These are phyloP conservation scores for Tylopilus cervinicoccineus DNA, from an alignment of 768 basidiomycete species.

Conservation along the genomic window DNA sequence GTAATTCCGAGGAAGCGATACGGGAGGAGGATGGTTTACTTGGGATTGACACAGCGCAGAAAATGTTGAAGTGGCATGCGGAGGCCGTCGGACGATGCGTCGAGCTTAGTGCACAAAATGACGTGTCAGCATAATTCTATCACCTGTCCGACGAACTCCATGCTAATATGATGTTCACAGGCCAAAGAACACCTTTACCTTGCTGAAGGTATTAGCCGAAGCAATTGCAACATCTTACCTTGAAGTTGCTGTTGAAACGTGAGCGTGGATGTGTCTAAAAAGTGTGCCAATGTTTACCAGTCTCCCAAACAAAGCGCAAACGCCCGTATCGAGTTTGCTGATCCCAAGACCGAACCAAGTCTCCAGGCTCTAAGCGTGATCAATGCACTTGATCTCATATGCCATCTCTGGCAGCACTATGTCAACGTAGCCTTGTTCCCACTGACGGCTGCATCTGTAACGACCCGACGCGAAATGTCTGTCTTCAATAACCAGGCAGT, in stretches of 20 bases:
- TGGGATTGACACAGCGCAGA: conserved; percentile 73
- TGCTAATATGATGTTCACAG: conserved; percentile 39
- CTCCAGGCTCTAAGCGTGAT: conserved; percentile 64
- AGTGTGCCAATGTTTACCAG: not conserved
- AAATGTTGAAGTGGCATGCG: conserved; percentile 96
- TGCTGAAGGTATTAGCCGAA: conserved; percentile 84
- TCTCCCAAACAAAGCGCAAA: conserved; percentile 55
- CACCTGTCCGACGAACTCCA: not conserved
- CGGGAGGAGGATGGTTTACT: conserved; percentile 82
- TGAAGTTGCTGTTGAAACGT: conserved; percentile 93
- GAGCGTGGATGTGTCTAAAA: conserved; percentile 28
- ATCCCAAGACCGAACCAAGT: conserved; percentile 77
- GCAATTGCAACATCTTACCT: conserved; percentile 80
- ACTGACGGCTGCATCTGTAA: conserved; percentile 79
- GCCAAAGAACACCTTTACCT: conserved; percentile 81
- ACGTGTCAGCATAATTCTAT: conserved; percentile 60
- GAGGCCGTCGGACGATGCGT: conserved; percentile 94
- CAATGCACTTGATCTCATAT: conserved; percentile 76
- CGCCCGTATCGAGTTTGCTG: conserved; percentile 65
- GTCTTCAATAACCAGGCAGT: conserved; percentile 88
- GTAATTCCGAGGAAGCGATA: conserved; percentile 60
- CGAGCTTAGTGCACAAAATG: conserved; percentile 76
- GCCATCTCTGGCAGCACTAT: conserved; percentile 97
- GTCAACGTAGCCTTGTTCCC: conserved; percentile 87
- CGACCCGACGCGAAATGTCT: conserved; percentile 87